Percentiles rank a stretch among this genome's conserved stretches.
phyloP scores from a whole-genome alignment of 2,329 filamentous ascomycete species.

The Aspergillus luchuensis region DNA sequence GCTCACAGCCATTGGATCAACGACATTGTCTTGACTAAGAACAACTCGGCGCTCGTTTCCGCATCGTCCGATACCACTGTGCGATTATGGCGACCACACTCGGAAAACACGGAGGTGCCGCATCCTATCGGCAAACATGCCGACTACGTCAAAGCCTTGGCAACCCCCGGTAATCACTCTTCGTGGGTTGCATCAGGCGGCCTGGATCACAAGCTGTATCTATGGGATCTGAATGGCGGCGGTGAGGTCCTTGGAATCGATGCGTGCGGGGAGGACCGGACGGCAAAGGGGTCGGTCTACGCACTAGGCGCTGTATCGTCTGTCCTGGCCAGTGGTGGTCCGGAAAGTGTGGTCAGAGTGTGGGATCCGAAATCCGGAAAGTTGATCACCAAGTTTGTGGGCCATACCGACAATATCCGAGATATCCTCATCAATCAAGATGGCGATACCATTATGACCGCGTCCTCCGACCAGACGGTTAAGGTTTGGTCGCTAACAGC shows the following conservation, averaged over 20 bases:
- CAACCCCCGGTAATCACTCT: constrained; percentile 68
- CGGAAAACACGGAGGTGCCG: constrained; percentile 63
- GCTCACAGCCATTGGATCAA: constrained; percentile 97
- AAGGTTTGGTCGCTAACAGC: constrained; percentile 97
- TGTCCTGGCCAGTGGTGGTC: constrained; percentile 87
- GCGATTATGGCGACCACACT: constrained; percentile 83
- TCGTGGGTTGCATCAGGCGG: constrained; percentile 94
- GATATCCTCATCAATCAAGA: constrained; percentile 86
- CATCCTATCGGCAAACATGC: constrained; percentile 86
- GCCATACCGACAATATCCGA: constrained; percentile 91
- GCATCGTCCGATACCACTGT: constrained; percentile 93
- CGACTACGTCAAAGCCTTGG: constrained; percentile 95
- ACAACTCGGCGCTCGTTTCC: constrained; percentile 78
- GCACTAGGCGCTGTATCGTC: constrained; percentile 77
- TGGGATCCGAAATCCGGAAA: constrained; percentile 91
- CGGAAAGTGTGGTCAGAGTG: constrained; percentile 86
- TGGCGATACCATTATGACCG: constrained; percentile 89
- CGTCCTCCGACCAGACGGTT: constrained; percentile 93
- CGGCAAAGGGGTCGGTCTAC: constrained; percentile 93
- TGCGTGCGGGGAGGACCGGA: constrained; percentile 69
- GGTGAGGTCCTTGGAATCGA: constrained; percentile 88
- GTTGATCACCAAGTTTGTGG: constrained; percentile 92
- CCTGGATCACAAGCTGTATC: constrained; percentile 83
- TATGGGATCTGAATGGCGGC: constrained; percentile 89
- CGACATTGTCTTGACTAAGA: constrained; percentile 79